These are phyloP conservation scores for Aspergillus tanneri DNA, from an alignment of 2,329 filamentous ascomycete species.

Conservation along the genomic window DNA sequence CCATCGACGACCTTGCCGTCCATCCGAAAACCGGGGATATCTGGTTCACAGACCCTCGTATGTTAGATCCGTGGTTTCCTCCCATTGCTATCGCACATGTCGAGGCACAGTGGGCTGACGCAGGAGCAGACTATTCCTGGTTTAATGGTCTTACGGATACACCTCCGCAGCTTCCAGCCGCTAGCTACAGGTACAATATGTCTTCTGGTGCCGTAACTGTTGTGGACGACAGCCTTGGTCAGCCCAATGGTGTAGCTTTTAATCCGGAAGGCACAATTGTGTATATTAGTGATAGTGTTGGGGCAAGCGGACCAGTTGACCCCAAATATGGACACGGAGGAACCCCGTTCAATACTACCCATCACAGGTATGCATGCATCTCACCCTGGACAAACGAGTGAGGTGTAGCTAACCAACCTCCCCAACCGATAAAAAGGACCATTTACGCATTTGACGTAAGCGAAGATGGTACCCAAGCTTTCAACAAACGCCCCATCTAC, in stretches of 20 bases:
- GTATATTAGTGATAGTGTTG: constrained; percentile 48
- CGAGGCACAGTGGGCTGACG: constrained; percentile 15
- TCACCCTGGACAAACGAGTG: background rate
- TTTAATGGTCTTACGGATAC: constrained; percentile 39
- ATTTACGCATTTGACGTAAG: constrained; percentile 44
- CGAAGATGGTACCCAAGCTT: constrained; percentile 34
- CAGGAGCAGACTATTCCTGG: constrained; percentile 34
- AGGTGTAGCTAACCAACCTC: background rate
- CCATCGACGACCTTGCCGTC: constrained; percentile 18
- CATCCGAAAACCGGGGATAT: constrained; percentile 49
- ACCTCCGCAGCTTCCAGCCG: constrained; percentile 30
- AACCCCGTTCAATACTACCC: constrained; percentile 31
- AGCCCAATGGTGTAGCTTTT: constrained; percentile 49
- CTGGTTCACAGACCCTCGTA: constrained; percentile 52
- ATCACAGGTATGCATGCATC: constrained; percentile 19
- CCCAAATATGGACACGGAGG: constrained; percentile 25
- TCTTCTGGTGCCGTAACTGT: constrained; percentile 42
- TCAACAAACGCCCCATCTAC: constrained; percentile 43
- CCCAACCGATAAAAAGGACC: constrained; percentile 20
- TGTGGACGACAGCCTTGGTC: constrained; percentile 43
- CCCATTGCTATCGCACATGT: constrained; percentile 20
- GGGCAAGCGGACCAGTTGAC: constrained; percentile 24
- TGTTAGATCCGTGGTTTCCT: constrained; percentile 16
- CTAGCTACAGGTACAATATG: constrained; percentile 46
- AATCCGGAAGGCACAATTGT: constrained; percentile 45